phyloP scores from a whole-genome alignment of 164 flowering plant genomes.

The Macadamia integrifolia region DNA sequence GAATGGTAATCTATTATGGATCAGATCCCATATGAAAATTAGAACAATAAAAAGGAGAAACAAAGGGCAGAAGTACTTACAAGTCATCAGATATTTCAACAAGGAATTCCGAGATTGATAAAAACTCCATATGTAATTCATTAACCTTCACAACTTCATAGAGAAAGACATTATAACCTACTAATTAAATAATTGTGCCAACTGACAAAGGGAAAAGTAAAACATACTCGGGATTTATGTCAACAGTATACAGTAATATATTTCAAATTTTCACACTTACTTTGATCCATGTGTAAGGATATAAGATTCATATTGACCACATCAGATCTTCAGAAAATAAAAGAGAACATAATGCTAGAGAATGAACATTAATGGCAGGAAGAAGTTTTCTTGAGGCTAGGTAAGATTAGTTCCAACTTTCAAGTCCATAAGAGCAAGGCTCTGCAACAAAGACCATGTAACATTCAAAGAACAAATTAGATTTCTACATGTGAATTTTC shows the following conservation, averaged over 20 bases:
- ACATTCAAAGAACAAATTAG: no score
- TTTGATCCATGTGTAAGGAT: no score
- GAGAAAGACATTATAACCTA: constrained; percentile 8
- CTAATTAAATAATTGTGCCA: background rate
- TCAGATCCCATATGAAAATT: background rate
- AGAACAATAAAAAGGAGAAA: background rate
- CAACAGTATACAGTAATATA: background rate
- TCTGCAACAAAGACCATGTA: background rate
- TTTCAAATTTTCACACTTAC: background rate
- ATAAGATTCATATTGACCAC: no score
- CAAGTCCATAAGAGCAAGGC: background rate
- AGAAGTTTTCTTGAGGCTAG: background rate
- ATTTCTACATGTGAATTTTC: no score
- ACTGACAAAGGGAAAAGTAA: no score
- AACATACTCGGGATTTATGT: background rate
- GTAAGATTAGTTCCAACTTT: background rate
- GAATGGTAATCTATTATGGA: no score
- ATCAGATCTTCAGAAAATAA: no score
- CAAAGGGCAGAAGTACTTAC: constrained; percentile 42
- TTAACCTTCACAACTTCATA: constrained; percentile 54
- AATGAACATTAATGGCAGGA: no score
- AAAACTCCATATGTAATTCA: constrained; percentile 85
- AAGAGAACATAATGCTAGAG: no score
- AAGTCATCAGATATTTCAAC: constrained; percentile 93
- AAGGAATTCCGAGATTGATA: constrained; percentile 83